Percentiles rank a stretch among this genome's conserved stretches.
Evolutionary conservation across 2,329 filamentous ascomycete species (phyloP).

Genomic region (Diaporthe sp.): DNA sequence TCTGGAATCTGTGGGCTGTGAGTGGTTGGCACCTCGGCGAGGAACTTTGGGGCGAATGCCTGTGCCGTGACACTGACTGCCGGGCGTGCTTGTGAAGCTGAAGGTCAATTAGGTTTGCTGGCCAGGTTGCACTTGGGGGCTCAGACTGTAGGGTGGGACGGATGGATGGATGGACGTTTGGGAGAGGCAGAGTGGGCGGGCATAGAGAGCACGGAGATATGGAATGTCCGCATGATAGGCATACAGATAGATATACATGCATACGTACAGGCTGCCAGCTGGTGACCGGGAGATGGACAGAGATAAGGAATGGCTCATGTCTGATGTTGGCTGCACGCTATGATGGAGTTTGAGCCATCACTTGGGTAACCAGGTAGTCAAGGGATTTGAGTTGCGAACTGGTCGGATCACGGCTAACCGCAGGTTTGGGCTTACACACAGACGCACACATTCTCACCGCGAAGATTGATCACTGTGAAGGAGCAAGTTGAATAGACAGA

Average conservation of each 20-base stretch:
- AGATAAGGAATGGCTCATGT: slow-evolving; percentile 2
- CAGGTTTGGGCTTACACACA: slow-evolving; percentile 5
- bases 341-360: slow-evolving; percentile 27
- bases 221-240: slow-evolving; percentile 15
- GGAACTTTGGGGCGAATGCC: neutral
- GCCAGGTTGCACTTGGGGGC: slow-evolving; percentile 12
- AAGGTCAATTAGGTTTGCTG: slow-evolving; percentile 12
- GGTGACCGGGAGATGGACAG: neutral
- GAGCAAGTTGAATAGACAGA: neutral
- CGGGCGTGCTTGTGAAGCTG: slow-evolving; percentile 13
- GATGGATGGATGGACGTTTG: neutral
- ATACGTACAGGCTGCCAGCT: neutral
- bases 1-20: slow-evolving; percentile 13
- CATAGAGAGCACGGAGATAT: slow-evolving; percentile 2
- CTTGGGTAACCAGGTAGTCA: neutral
- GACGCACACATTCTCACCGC: neutral
- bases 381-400: slow-evolving; percentile 16
- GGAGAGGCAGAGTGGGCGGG: slow-evolving; percentile 1
- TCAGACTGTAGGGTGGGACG: slow-evolving; percentile 8
- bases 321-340: slow-evolving; percentile 24
- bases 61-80: slow-evolving; percentile 14
- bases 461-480: neutral
- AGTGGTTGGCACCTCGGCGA: neutral
- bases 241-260: neutral
- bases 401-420: slow-evolving; percentile 18